Evolutionary conservation across 257 asterid genomes (phyloP).

Genomic region (Ajuga chamaepitys): DNA sequence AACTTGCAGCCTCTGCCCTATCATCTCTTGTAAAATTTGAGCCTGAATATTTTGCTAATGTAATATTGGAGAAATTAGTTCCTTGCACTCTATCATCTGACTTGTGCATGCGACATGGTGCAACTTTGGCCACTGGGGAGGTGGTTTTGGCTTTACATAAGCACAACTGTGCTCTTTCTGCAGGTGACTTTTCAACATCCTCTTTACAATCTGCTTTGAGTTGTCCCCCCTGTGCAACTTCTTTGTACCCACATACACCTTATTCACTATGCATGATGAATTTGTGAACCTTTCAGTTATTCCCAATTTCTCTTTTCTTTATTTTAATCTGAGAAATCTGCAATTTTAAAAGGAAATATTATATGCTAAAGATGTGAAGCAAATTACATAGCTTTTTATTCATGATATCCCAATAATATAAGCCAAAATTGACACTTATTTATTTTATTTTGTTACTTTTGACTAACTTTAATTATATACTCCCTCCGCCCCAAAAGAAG

Average conservation of each 20-base stretch:
- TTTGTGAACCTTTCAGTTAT: background rate
- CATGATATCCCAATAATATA: background rate
- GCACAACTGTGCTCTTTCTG: conserved; percentile 47
- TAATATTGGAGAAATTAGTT: conserved; percentile 56
- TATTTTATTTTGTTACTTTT: background rate
- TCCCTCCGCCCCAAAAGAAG: no score
- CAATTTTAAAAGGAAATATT: background rate
- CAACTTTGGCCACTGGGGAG: conserved; percentile 87
- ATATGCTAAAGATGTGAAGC: background rate
- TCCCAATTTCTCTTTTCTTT: background rate
- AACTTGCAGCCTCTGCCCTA: conserved; percentile 88
- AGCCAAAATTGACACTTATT: background rate
- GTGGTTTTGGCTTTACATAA: conserved; percentile 71
- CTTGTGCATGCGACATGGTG: conserved; percentile 95
- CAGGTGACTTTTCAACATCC: conserved; percentile 42
- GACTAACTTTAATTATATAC: background rate
- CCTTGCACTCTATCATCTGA: conserved; percentile 90
- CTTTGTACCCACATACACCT: background rate
- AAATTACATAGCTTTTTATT: background rate
- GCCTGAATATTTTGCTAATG: conserved; percentile 67
- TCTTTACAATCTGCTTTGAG: background rate
- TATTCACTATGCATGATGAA: background rate
- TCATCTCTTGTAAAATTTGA: conserved; percentile 76
- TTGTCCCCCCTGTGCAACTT: conserved; percentile 1
- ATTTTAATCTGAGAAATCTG: background rate